These are phyloP conservation scores for Apiotrichum porosum DNA, from an alignment of 1,284 basidiomycete species.

Conservation along the genomic window DNA sequence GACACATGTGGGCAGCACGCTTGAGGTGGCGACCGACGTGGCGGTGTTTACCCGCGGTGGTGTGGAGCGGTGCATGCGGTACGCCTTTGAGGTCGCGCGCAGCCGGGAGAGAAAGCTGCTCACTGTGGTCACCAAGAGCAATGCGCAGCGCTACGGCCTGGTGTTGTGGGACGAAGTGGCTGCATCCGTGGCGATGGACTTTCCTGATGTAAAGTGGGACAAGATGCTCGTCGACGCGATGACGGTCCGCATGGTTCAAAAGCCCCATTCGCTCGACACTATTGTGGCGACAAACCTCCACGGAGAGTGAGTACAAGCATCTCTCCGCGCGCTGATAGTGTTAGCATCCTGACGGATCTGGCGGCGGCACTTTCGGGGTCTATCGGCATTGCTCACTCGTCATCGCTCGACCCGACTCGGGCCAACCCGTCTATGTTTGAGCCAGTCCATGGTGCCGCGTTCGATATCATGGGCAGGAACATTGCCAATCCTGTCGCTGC, in stretches of 20 bases:
- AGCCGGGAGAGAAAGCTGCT: constrained; percentile 52
- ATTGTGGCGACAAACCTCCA: constrained; percentile 90
- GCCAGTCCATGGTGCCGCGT: constrained; percentile 79
- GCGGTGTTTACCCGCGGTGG: constrained; percentile 54
- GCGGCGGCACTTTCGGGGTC: constrained; percentile 97
- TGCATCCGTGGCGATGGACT: constrained; percentile 73
- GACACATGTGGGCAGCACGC: constrained; percentile 40
- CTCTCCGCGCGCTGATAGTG: too few relatives aligned
- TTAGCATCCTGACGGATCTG: constrained; percentile 92
- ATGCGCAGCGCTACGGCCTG: constrained; percentile 84
- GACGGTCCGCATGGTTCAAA: constrained; percentile 73
- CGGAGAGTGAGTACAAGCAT: too few relatives aligned
- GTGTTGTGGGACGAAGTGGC: constrained; percentile 90
- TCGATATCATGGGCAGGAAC: constrained; percentile 77
- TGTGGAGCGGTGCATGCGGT: constrained; percentile 56
- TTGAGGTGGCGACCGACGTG: constrained; percentile 45
- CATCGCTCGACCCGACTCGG: constrained; percentile 73
- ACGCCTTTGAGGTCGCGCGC: constrained; percentile 56
- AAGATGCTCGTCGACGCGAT: constrained; percentile 95
- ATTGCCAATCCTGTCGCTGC: constrained; percentile 89
- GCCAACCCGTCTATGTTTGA: constrained; percentile 71
- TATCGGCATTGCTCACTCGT: constrained; percentile 89
- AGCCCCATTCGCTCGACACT: constrained; percentile 88
- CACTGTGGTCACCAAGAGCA: constrained; percentile 74
- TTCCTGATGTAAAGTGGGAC: constrained; percentile 74